Base-by-base conservation (phyloP, 148 eudicot species). In the Camellia lanceoleosa region DNA sequence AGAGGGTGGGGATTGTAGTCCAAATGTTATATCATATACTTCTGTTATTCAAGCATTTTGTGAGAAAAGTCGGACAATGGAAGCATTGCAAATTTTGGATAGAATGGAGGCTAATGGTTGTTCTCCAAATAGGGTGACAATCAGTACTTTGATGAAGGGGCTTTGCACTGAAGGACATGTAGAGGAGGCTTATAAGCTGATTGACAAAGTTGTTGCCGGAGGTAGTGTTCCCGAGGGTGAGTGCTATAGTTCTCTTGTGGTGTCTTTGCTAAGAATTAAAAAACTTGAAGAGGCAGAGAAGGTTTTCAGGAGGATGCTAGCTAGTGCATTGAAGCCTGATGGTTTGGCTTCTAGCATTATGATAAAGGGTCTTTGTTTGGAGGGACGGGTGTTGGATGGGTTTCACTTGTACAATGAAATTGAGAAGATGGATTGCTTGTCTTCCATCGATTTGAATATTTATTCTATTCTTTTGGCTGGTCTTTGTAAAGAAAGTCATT, bases 21-120 rank as follows among this genome's bases (percentile, higher is more conserved):
- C 98, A 1, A 95, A 86, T 87, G 86, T 89, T 13, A 86, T 95
- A 64, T 88, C 94, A 4, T 93, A 90, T 80, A 91, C 98, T 3
- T 83, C 92, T 9, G 79, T 92, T 61, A 87, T 95, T 62, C 90
- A 91, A 60, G 80, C 85, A 5, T 90, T 89, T 83, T 87, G 92
- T 84, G 89, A 88, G 56, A 87, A 85, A 20, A 87, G 94, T 1
- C 82, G 83, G 73, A 75, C 89, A 14, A 18, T 81, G 56, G 94
- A 93, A 84, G 95, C 92, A 38, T 76, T 93, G 84, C 18, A 71
- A 18, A 78, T 95, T 76, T 89, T 95, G 84, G 89, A 92, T 80
- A 86, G 85, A 44, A 95, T 93, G 97, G 73, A 41, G 69, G 80
- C 78, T 44, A 71, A 7, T 66, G 90, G 89, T 4, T 82, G 86